Conservation (phyloP, 768 basidiomycete genomes). For the Hortiboletus campestris region DNA sequence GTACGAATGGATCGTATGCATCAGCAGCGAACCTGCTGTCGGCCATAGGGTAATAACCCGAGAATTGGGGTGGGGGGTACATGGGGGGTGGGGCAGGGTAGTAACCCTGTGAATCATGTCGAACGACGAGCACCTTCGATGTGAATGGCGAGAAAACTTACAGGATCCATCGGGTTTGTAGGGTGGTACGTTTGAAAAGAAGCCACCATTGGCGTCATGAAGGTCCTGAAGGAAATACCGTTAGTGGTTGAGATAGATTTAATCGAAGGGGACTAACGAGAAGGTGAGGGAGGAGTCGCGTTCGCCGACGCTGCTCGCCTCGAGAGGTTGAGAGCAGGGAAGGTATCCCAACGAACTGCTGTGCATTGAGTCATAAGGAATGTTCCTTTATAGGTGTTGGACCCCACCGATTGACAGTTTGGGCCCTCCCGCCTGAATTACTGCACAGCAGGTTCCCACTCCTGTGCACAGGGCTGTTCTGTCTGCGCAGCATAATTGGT, state of each 20-base stretch:
- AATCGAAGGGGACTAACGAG: constrained; percentile 8
- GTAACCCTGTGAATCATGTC: constrained; percentile 9
- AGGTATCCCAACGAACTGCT: constrained; percentile 1
- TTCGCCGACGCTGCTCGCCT: not conserved
- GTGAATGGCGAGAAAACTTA: constrained; percentile 2
- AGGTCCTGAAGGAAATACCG: constrained; percentile 2
- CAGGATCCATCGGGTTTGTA: not conserved
- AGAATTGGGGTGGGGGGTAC: not conserved
- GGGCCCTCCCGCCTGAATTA: not conserved
- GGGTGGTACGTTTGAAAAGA: not conserved
- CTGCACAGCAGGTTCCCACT: constrained; percentile 18
- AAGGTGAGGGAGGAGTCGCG: not conserved
- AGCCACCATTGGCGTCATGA: not conserved
- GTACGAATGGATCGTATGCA: not conserved
- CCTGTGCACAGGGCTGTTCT: constrained; percentile 23
- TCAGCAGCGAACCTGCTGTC: not conserved
- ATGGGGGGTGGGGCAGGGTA: not conserved
- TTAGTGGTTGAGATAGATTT: not conserved
- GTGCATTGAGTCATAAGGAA: constrained; percentile 8
- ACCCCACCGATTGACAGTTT: constrained; percentile 12
- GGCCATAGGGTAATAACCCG: not conserved
- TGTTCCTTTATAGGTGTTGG: constrained; percentile 12
- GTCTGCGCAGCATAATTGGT: not conserved
- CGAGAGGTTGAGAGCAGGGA: not conserved
- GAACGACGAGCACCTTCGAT: not conserved